Conservation (phyloP, 1,284 basidiomycete genomes). For the Boletellus deceptivus region DNA sequence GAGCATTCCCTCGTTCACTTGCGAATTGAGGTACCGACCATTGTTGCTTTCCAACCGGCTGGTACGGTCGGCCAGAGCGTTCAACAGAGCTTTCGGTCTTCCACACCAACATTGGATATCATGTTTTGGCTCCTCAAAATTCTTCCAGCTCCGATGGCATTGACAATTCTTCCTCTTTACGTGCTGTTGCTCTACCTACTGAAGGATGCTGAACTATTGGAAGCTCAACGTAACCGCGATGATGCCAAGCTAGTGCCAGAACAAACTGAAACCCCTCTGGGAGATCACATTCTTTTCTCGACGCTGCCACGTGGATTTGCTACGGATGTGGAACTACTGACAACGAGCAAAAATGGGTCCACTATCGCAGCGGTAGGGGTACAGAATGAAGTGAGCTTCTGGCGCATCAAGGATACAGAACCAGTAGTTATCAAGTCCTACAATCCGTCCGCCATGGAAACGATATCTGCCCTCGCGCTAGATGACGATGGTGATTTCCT, state of each 20-base stretch:
- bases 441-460: slow-evolving; percentile 42
- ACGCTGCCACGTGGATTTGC: slow-evolving; percentile 75
- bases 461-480: slow-evolving; percentile 59
- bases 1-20: slow-evolving; percentile 74
- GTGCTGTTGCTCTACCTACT: slow-evolving; percentile 84
- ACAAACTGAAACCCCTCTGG: slow-evolving; percentile 39
- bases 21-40: slow-evolving; percentile 75
- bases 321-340: slow-evolving; percentile 82
- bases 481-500: slow-evolving; percentile 54
- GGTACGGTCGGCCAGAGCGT: slow-evolving; percentile 24
- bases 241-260: slow-evolving; percentile 40
- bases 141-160: slow-evolving; percentile 81
- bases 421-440: slow-evolving; percentile 39
- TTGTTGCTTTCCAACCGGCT: slow-evolving; percentile 64
- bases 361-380: slow-evolving; percentile 71
- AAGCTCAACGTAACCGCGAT: slow-evolving; percentile 71
- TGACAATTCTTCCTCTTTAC: slow-evolving; percentile 76
- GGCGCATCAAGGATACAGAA: slow-evolving; percentile 47
- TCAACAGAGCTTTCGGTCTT: slow-evolving; percentile 42
- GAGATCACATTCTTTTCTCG: slow-evolving; percentile 54
- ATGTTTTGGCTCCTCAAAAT: slow-evolving; percentile 78
- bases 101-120: slow-evolving; percentile 49
- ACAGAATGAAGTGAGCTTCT: slow-evolving; percentile 75
- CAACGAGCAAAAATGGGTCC: slow-evolving; percentile 61
- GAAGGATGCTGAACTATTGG: slow-evolving; percentile 89